A percentile compares a stretch with the other conserved stretches of the same genome.
Conservation (phyloP, 345 rosid genomes). For the Punica granatum region DNA sequence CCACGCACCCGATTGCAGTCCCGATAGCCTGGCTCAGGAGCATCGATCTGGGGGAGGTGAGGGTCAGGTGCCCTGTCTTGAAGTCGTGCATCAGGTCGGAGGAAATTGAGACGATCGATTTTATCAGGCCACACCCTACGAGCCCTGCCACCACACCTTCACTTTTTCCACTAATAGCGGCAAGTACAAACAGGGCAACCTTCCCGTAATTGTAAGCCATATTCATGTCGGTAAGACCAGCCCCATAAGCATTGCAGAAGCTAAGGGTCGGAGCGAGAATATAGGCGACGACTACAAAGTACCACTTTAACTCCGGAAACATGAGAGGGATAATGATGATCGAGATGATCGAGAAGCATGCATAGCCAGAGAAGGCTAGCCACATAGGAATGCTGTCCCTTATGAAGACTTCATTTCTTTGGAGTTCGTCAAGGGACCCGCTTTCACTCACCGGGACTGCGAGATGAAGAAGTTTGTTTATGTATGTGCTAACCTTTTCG, state of each 20-base stretch:
- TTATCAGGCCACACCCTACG: conserved; percentile 82
- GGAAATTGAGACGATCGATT: conserved; percentile 76
- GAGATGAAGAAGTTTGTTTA: background rate
- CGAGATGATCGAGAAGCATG: conserved; percentile 56
- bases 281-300: conserved; percentile 76
- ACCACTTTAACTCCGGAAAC: conserved; percentile 93
- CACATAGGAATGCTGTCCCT: conserved; percentile 75
- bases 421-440: conserved; percentile 24
- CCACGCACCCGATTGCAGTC: conserved; percentile 75
- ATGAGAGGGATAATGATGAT: conserved; percentile 62
- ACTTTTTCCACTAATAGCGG: conserved; percentile 56
- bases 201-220: conserved; percentile 94
- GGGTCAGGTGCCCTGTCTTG: conserved; percentile 84
- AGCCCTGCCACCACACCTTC: conserved; percentile 84
- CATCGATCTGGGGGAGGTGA: conserved; percentile 89
- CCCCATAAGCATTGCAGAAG: conserved; percentile 96
- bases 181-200: conserved; percentile 77
- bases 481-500: background rate
- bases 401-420: conserved; percentile 52
- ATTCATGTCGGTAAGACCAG: conserved; percentile 95
- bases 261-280: conserved; percentile 78
- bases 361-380: conserved; percentile 70
- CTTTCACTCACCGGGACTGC: conserved; percentile 25
- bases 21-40: conserved; percentile 82
- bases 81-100: conserved; percentile 96